Evolutionary conservation across 768 basidiomycete species (phyloP).

Genomic region (Cyathus striatus): DNA sequence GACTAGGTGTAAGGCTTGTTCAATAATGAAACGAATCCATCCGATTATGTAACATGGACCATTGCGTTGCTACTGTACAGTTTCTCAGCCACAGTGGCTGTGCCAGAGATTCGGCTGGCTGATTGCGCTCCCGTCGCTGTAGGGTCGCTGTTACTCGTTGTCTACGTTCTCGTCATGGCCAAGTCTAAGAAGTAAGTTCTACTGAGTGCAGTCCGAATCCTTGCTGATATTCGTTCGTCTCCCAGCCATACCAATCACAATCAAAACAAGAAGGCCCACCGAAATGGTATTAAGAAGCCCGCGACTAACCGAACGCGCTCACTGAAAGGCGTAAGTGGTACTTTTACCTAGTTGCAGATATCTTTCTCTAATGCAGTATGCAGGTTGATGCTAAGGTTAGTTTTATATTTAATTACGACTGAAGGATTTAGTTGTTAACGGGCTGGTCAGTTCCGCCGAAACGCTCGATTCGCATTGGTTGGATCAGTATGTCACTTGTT

Average conservation of each 20-base stretch:
- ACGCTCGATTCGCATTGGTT: slow-evolving; percentile 63
- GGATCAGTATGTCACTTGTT: slow-evolving; percentile 81
- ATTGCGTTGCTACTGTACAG: too few relatives aligned
- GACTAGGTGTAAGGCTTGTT: too few relatives aligned
- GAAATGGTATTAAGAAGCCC: slow-evolving; percentile 93
- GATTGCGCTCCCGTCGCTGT: slow-evolving; percentile 14
- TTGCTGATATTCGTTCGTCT: not conserved
- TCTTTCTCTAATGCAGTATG: slow-evolving; percentile 1
- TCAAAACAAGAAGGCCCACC: slow-evolving; percentile 95
- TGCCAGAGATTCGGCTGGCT: slow-evolving; percentile 13
- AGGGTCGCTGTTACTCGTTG: slow-evolving; percentile 19
- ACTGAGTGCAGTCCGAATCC: slow-evolving; percentile 5
- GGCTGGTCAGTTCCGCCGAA: slow-evolving; percentile 71
- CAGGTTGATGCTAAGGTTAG: slow-evolving; percentile 81
- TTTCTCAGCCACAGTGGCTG: slow-evolving; percentile 41
- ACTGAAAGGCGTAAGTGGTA: slow-evolving; percentile 80
- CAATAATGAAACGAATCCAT: too few relatives aligned
- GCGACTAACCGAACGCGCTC: slow-evolving; percentile 69
- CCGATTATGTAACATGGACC: too few relatives aligned
- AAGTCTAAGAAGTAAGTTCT: slow-evolving; percentile 93
- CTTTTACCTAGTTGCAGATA: slow-evolving; percentile 5
- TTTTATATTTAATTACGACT: slow-evolving; percentile 1
- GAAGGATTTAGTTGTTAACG: slow-evolving; percentile 6
- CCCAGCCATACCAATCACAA: slow-evolving; percentile 89
- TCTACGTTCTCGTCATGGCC: slow-evolving; percentile 61